These are phyloP conservation scores for Sphagnum contortum DNA, from an alignment of 225 moss, liverwort and hornwort species.

Conservation along the genomic window DNA sequence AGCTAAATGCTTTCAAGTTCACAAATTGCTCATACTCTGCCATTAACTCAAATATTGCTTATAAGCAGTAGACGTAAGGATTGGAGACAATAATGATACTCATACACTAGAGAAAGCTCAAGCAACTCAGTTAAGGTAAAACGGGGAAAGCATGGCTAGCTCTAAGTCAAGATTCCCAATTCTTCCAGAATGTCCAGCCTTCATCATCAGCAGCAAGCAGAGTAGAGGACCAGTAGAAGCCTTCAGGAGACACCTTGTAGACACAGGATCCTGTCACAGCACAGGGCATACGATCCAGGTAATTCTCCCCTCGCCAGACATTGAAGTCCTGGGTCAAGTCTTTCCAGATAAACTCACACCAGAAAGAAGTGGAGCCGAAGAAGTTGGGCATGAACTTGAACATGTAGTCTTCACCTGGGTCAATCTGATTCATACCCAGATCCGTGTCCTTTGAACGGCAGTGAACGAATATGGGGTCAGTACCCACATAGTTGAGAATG, in stretches of 20 bases:
- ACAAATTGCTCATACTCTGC: too few species aligned
- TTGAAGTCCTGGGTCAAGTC: neutral
- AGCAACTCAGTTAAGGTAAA: too few species aligned
- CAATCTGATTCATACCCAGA: neutral
- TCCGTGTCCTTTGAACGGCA: neutral
- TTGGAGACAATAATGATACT: too few species aligned
- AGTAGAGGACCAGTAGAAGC: neutral
- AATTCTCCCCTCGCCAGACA: neutral
- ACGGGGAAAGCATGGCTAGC: too few species aligned
- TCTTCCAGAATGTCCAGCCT: neutral
- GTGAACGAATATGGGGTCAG: neutral
- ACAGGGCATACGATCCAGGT: neutral
- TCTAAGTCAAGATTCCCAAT: neutral
- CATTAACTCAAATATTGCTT: too few species aligned
- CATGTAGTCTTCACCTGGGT: neutral
- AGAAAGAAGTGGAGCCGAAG: neutral
- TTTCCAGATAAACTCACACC: slow-evolving; percentile 1
- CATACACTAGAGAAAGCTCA: too few species aligned
- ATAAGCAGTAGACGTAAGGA: too few species aligned
- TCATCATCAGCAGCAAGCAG: neutral
- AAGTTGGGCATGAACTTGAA: slow-evolving; percentile 1
- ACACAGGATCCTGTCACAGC: neutral
- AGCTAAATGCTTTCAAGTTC: too few species aligned
- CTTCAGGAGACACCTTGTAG: neutral
- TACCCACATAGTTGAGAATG: neutral